Evolutionary conservation across 768 basidiomycete genomes (phyloP).

Genomic region (Pseudohyphozyma bogoriensis): DNA sequence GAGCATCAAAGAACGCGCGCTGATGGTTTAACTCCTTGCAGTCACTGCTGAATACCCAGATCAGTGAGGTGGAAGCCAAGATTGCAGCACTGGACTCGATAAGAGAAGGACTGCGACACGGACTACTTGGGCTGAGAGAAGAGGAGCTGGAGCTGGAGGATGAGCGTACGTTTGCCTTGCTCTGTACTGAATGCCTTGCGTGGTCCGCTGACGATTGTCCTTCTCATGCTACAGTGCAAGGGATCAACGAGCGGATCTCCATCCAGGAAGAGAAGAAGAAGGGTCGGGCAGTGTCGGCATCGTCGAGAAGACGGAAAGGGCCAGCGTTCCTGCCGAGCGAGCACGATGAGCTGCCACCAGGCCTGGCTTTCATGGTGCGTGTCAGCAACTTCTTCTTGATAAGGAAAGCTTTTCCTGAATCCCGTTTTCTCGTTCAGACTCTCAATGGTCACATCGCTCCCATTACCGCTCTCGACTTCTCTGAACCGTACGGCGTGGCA

Average conservation of each 20-base stretch:
- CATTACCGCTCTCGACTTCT: constrained; percentile 83
- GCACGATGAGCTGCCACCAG: constrained; percentile 86
- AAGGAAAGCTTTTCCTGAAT: background rate
- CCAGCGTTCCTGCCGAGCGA: constrained; percentile 95
- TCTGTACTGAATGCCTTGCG: too few relatives aligned
- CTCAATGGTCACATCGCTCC: constrained; percentile 69
- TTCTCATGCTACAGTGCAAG: constrained; percentile 71
- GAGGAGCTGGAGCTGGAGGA: constrained; percentile 96
- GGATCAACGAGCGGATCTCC: constrained; percentile 69
- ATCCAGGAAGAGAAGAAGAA: constrained; percentile 11
- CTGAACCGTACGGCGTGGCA: constrained; percentile 89
- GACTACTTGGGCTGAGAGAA: constrained; percentile 77
- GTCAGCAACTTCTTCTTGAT: too few relatives aligned
- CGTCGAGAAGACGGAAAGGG: constrained; percentile 44
- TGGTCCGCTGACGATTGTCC: too few relatives aligned
- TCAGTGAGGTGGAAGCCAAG: constrained; percentile 78
- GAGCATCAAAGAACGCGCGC: background rate
- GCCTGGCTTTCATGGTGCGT: constrained; percentile 79
- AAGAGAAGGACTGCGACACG: constrained; percentile 64
- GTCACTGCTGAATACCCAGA: constrained; percentile 71
- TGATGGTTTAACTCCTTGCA: constrained; percentile 33
- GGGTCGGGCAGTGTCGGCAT: constrained; percentile 2
- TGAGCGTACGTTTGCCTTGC: constrained; percentile 57
- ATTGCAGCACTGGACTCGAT: constrained; percentile 76
- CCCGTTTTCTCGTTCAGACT: constrained; percentile 47